Percentiles rank a stretch among this genome's conserved stretches.
Evolutionary conservation across 805 yeast genomes (phyloP).

Genomic region (Ogataea henricii): DNA sequence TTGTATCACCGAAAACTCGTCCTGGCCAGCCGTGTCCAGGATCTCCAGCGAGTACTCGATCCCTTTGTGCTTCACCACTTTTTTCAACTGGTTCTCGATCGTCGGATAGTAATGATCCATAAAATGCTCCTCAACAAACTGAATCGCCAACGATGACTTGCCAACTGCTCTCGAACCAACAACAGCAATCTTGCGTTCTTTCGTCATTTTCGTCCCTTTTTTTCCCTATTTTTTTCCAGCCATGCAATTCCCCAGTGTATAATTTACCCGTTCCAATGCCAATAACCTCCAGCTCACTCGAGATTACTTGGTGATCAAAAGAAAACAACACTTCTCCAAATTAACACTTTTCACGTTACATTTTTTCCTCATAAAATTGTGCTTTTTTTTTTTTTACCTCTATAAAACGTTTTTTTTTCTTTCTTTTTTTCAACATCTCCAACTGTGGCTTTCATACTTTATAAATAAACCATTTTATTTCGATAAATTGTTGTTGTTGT

Average conservation of each 20-base stretch:
- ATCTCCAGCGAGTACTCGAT: slow-evolving; percentile 81
- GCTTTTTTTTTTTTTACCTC: background rate
- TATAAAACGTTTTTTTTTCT: background rate
- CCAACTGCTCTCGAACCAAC: slow-evolving; percentile 90
- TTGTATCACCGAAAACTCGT: slow-evolving; percentile 78
- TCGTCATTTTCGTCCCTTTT: slow-evolving; percentile 23
- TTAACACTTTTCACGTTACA: no score
- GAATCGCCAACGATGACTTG: slow-evolving; percentile 80
- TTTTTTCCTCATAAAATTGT: no score
- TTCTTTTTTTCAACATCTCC: background rate
- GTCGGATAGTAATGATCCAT: slow-evolving; percentile 91
- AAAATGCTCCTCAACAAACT: slow-evolving; percentile 85
- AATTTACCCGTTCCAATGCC: no score
- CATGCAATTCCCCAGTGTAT: no score
- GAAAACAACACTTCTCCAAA: no score
- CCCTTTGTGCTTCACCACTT: slow-evolving; percentile 65
- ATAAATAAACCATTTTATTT: background rate
- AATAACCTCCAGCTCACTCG: no score
- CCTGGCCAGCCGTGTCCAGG: slow-evolving; percentile 92
- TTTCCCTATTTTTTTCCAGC: background rate
- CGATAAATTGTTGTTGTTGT: slow-evolving; percentile 1
- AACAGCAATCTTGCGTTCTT: slow-evolving; percentile 77
- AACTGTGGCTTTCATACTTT: background rate
- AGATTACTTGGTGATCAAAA: no score
- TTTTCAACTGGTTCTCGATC: slow-evolving; percentile 81